Conservation (phyloP, 129 eudicot species). For the Heracleum sosnowskyi region DNA sequence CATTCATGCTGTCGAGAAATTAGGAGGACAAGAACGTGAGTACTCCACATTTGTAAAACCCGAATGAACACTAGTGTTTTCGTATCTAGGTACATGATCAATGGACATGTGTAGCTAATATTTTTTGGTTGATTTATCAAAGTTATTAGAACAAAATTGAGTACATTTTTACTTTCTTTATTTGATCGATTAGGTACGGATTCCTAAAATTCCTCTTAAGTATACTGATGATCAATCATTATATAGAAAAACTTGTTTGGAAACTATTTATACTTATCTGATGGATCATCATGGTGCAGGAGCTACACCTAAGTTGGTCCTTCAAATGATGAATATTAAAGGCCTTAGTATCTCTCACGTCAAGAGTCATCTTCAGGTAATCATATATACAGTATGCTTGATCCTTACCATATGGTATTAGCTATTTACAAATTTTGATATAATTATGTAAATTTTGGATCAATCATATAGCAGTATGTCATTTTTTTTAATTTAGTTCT, state of each 20-base stretch:
- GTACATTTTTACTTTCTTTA: background rate
- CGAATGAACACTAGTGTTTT: background rate
- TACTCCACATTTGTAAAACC: background rate
- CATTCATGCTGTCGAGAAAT: conserved; percentile 46
- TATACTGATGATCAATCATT: too few relatives aligned
- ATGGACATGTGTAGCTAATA: background rate
- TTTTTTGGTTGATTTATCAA: background rate
- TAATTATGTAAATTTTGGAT: background rate
- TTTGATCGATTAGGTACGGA: too few relatives aligned
- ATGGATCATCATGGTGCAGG: conserved; percentile 31
- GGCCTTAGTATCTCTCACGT: conserved; percentile 91
- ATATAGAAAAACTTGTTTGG: background rate
- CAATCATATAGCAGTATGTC: background rate
- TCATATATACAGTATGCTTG: too few relatives aligned
- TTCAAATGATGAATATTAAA: conserved; percentile 79
- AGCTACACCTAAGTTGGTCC: conserved; percentile 92
- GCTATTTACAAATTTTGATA: background rate
- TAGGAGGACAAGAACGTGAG: conserved; percentile 64
- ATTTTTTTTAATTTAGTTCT: background rate
- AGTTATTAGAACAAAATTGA: background rate
- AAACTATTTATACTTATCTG: background rate
- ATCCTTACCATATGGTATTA: too few relatives aligned
- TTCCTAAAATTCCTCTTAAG: too few relatives aligned
- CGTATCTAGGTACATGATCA: background rate
- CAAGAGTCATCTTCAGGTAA: conserved; percentile 96